Base-by-base conservation (phyloP, 1,284 basidiomycete genomes). In the Ustilago xerochloae region DNA sequence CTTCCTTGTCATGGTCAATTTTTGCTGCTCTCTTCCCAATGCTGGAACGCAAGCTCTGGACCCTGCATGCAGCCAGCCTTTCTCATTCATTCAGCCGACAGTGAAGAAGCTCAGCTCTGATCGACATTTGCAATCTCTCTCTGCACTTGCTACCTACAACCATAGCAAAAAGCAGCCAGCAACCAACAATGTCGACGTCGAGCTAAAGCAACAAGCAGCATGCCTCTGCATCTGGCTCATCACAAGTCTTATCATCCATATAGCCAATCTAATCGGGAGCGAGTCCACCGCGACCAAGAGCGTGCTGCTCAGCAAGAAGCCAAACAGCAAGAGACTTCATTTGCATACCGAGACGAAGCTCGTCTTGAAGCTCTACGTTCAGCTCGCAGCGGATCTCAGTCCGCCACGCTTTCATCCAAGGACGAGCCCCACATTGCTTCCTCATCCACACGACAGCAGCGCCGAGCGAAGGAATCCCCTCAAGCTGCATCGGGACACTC, bases 181-280 rank as follows among this genome's bases (percentile, higher is more conserved):
- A 39, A 39, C n/a, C n/a, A n/a, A n/a, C n/a, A n/a, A n/a, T n/a
- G n/a, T n/a, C n/a, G n/a, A 28, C 22, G 20, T 46, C 20, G 6
- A 28, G 9, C 24, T 28, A 46, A 46, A 7, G n/a, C 6, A 5
- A 28, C 28, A 28, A 36, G 38, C 58, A 57, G 58, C 49, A 67
- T 67, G 64, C 64, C 58, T 57, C 32, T 61, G 53, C 54, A 66
- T 61, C 52, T 60, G 35, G 26, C 57, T 24, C 63, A 66, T 13
- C 63, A 61, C 47, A 66, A 66, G 18, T 61, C 58, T 10, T 61
- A 67, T 26, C 58, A 52, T 36, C 64, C 64, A 18, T 62, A 62
- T 46, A 67, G 46, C 4, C 43, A 38, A 9, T 32, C 26, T 38
- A 61, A 67, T 10, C 39, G 24, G 13, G 33, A 67, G 3, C 33